Conservation (phyloP, 2,329 filamentous ascomycete species). For the Apiospora malaysiana region DNA sequence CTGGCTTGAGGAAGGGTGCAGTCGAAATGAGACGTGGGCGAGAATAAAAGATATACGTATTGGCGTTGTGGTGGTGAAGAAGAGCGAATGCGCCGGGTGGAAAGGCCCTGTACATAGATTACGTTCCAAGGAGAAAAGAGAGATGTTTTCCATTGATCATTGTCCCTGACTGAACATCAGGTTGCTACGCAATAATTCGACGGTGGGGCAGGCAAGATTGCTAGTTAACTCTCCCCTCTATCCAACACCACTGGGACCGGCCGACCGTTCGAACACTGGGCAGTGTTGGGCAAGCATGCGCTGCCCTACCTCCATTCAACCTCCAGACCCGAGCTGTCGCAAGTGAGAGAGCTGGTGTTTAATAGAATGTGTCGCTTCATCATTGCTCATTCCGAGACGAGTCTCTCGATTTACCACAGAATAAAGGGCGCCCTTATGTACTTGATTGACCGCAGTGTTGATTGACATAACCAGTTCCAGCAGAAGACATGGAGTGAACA, state of each 20-base stretch:
- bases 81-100: slow-evolving; percentile 14
- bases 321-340: not conserved
- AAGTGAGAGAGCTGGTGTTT: not conserved
- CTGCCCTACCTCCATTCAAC: too few species aligned
- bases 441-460: not conserved
- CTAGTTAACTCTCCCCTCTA: slow-evolving; percentile 3
- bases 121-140: slow-evolving; percentile 4
- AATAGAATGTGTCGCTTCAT: too few species aligned
- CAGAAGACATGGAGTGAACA: not conserved
- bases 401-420: not conserved
- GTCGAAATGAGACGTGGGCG: not conserved
- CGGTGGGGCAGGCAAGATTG: slow-evolving; percentile 16
- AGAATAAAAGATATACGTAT: slow-evolving; percentile 1
- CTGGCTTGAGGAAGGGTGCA: slow-evolving; percentile 1
- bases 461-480: not conserved
- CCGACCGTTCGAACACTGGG: not conserved
- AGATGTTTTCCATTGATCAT: slow-evolving; percentile 15
- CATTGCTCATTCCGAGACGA: not conserved
- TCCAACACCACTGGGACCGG: not conserved
- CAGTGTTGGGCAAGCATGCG: too few species aligned
- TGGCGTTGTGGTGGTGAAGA: slow-evolving; percentile 10
- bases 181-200: slow-evolving; percentile 19
- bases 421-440: not conserved
- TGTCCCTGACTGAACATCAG: slow-evolving; percentile 2
- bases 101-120: slow-evolving; percentile 9